Evolutionary conservation across 305 asterid genomes (phyloP), one percentile per base, ranked within the genome.

Genomic region (Euphrasia arctica): DNA sequence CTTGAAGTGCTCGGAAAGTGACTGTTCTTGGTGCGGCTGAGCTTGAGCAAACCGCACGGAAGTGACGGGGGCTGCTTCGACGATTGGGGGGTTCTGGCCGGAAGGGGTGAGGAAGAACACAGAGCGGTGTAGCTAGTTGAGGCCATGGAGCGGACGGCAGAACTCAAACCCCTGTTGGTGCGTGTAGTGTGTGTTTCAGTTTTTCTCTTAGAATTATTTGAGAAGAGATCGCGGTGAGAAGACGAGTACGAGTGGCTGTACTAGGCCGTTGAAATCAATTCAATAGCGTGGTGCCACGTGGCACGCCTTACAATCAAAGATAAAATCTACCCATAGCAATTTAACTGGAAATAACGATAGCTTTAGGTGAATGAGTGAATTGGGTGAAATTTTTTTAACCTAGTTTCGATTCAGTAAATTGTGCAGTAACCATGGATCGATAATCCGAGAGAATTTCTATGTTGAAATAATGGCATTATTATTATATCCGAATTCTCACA

Each of bases 81-180:
- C 2, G 75, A 8, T 29, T 66, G 60, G 11, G 78, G n/a, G 2
- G 69, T 34, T 43, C 83, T 50, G 15, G 73, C 66, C 39, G 78
- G 77, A 27, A 77, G 59, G 14, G 78, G 67, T 3, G 85, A 70
- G 28, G 93, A 80, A 6, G 91, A 80, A 36, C 80, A 86, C 0
- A 89, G 81, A 64, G 80, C 77, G 58, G 88, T 75, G 72, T 65
- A 70, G 73, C 79, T 78, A 39, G 78, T 75, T 5, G 86, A 78
- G 57, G 95, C 91, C 92, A 87, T 84, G 70, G 71, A 41, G 18
- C n/a, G n/a, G n/a, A n/a, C n/a, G n/a, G n/a, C n/a, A n/a, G n/a
- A n/a, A n/a, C n/a, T n/a, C n/a, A n/a, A n/a, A n/a, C n/a, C n/a
- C n/a, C n/a, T n/a, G n/a, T 45, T 0, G 2, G 39, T 54, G 58